Evolutionary conservation across 1,284 basidiomycete genomes (phyloP).

Genomic region (Trametes pubescens): DNA sequence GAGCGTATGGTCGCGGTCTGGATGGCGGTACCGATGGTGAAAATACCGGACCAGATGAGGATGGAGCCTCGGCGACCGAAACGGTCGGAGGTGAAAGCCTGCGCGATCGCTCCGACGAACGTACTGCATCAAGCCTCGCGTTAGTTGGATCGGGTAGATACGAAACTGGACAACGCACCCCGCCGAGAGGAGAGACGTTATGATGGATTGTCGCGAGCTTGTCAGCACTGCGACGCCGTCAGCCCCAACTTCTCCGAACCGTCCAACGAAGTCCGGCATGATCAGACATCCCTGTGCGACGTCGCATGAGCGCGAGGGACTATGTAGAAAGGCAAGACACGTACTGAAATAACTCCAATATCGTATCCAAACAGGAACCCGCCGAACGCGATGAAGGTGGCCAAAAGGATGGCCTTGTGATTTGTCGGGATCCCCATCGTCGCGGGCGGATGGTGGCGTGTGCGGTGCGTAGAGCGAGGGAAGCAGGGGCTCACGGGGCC

Average conservation of each 20-base stretch:
- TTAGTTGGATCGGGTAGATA: background rate
- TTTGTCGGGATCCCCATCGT: slow-evolving; percentile 59
- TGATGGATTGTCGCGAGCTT: slow-evolving; percentile 74
- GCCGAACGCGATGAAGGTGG: slow-evolving; percentile 66
- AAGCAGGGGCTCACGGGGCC: slow-evolving; percentile 30
- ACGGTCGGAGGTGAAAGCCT: slow-evolving; percentile 81
- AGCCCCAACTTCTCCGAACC: slow-evolving; percentile 65
- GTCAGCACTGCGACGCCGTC: slow-evolving; percentile 63
- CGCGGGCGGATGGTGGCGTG: slow-evolving; percentile 1
- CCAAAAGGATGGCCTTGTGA: slow-evolving; percentile 64
- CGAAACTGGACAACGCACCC: slow-evolving; percentile 53
- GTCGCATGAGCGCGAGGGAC: background rate
- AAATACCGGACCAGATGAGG: slow-evolving; percentile 79
- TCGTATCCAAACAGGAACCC: slow-evolving; percentile 73
- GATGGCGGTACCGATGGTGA: slow-evolving; percentile 75
- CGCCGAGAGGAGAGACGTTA: slow-evolving; percentile 81
- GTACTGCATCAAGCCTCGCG: slow-evolving; percentile 51
- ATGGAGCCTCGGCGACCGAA: slow-evolving; percentile 78
- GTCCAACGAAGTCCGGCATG: slow-evolving; percentile 78
- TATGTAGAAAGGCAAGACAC: slow-evolving; percentile 12
- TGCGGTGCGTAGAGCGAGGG: slow-evolving; percentile 18
- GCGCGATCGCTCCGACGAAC: slow-evolving; percentile 74
- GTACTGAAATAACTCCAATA: slow-evolving; percentile 71
- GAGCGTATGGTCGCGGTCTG: slow-evolving; percentile 72
- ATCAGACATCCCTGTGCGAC: slow-evolving; percentile 73